Base-by-base conservation (phyloP, 2,329 filamentous ascomycete genomes). In the Botrytis cinerea region DNA sequence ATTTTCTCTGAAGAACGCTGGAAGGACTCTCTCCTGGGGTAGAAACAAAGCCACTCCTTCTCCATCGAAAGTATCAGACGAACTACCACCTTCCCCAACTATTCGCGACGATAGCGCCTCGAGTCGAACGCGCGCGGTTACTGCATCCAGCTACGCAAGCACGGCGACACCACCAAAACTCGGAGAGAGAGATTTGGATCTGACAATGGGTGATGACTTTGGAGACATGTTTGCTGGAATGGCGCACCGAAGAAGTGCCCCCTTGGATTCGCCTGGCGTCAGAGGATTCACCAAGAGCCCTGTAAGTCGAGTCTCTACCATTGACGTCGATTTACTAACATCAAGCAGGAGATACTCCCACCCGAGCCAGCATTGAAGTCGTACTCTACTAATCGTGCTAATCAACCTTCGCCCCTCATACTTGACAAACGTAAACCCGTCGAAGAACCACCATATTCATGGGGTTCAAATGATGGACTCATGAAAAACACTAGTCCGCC, bases 121-220 rank as follows among this genome's bases (percentile, higher is more conserved):
- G 57, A 74, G 75, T n/a, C 77, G 80, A 74, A 62, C 75, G 28
- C 76, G 80, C 71, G 78, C 79, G 38, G 76, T 79, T 28, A 81
- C 80, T 73, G 74, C 77, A 12, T 80, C 80, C 1, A 81, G 80
- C 73, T 80, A 80, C 74, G 80, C 80, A 51, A 82, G 80, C 71
- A 81, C 80, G 59, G 79, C 80, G 66, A 79, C 78, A 38, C 80
- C 80, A 51, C 77, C 79, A 60, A 80, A 79, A 70, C 71, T 81
- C 46, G 77, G 76, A 25, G 78, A 80, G 8, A 76, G 75, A 67
- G 78, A 80, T 61, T 51, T 81, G 6, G 79, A 78, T 5, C 71
- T 81, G 54, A 81, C 78, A 69, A 61, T 82, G 25, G 80, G 80
- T 68, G 80, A 80, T 35, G 80, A 81, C 67, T 82, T 82, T 74